Conservation (phyloP, 164 flowering plant genomes). For the Buxus sempervirens region DNA sequence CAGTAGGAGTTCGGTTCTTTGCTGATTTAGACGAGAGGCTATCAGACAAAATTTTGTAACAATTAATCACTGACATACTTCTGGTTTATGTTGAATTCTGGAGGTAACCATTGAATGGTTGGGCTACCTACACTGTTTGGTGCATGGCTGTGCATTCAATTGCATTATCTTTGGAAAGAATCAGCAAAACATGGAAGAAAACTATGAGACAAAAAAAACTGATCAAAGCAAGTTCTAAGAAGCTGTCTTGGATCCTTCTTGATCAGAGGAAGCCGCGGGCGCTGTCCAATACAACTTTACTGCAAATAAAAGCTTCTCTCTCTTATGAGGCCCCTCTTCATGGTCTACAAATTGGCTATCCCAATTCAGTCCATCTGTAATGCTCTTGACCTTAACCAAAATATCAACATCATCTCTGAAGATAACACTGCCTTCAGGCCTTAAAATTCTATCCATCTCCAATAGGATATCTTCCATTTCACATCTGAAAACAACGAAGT, state of each 20-base stretch:
- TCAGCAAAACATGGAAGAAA: not conserved
- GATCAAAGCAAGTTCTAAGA: not conserved
- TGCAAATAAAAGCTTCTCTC: slow-evolving; percentile 66
- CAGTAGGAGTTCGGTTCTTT: not conserved
- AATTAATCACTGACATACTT: not conserved
- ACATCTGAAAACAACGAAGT: slow-evolving; percentile 40
- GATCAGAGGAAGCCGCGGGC: slow-evolving; percentile 23
- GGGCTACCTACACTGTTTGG: not conserved
- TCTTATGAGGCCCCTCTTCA: slow-evolving; percentile 59
- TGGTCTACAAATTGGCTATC: slow-evolving; percentile 63
- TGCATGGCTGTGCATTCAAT: not conserved
- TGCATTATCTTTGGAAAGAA: not conserved
- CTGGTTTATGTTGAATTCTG: not conserved
- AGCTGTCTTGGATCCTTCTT: slow-evolving; percentile 5
- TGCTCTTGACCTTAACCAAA: slow-evolving; percentile 43
- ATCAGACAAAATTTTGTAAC: not conserved
- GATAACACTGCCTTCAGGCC: slow-evolving; percentile 72
- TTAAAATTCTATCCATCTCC: slow-evolving; percentile 80
- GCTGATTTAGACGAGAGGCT: no score
- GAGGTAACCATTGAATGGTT: not conserved
- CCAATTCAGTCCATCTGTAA: slow-evolving; percentile 58
- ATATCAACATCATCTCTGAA: slow-evolving; percentile 75
- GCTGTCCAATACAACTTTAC: slow-evolving; percentile 76
- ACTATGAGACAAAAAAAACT: not conserved
- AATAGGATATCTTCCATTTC: slow-evolving; percentile 63